These are phyloP conservation scores for Euphorbia corollata DNA, from an alignment of 441 rosid genomes.

Conservation along the genomic window DNA sequence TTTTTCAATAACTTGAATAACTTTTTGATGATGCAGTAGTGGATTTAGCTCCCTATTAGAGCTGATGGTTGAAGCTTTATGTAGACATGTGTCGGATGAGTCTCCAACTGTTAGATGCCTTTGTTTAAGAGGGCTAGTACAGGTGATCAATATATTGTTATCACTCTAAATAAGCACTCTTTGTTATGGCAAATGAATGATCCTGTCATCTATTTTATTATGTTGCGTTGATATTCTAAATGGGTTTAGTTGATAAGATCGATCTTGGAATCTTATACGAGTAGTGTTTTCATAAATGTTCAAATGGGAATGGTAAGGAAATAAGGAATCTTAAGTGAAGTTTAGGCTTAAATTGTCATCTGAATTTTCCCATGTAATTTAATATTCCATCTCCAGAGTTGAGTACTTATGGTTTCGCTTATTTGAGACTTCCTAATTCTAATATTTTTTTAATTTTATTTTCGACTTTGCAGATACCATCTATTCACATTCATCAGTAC, in stretches of 20 bases:
- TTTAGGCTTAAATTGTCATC: not conserved
- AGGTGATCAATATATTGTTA: constrained; percentile 35
- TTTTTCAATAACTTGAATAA: constrained; percentile 7
- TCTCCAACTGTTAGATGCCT: constrained; percentile 93
- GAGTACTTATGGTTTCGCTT: not conserved
- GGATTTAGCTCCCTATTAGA: constrained; percentile 73
- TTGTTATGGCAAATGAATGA: not conserved
- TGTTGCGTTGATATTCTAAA: not conserved
- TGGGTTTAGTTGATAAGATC: not conserved
- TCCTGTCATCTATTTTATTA: not conserved
- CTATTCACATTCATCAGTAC: constrained; percentile 66
- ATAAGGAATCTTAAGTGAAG: not conserved
- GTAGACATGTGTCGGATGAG: constrained; percentile 93
- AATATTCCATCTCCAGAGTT: not conserved
- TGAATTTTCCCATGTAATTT: not conserved
- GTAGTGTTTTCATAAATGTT: not conserved
- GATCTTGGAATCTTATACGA: not conserved
- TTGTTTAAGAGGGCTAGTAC: constrained; percentile 91
- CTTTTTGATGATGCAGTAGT: constrained; percentile 48
- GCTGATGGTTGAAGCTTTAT: constrained; percentile 90
- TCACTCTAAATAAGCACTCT: not conserved
- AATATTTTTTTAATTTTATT: constrained; percentile 13
- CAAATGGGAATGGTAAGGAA: not conserved
- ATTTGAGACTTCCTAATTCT: not conserved
- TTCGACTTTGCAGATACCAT: constrained; percentile 63